Conservation (phyloP, 192 early-diverging fungal species). For the Podochytrium sp. region DNA sequence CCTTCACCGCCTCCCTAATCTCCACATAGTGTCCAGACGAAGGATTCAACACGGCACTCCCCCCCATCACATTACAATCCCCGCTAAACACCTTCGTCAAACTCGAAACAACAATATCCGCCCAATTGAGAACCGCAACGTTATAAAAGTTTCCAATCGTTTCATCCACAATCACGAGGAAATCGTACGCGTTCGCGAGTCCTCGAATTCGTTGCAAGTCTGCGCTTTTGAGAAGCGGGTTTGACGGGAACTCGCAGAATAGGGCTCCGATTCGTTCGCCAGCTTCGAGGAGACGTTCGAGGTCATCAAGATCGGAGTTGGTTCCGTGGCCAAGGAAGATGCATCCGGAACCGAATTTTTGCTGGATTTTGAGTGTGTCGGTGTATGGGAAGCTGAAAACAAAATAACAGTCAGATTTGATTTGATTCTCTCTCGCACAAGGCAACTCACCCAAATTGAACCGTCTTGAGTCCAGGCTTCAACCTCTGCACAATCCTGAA, state of each 20-base stretch:
- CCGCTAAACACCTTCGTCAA: slow-evolving; percentile 96
- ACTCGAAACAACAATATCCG: slow-evolving; percentile 88
- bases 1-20: slow-evolving; percentile 41
- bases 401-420: slow-evolving; percentile 15
- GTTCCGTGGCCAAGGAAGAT: slow-evolving; percentile 88
- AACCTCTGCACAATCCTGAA: slow-evolving; percentile 64
- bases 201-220: slow-evolving; percentile 73
- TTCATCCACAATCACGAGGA: slow-evolving; percentile 89
- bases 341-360: slow-evolving; percentile 92
- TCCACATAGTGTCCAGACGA: slow-evolving; percentile 55
- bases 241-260: slow-evolving; percentile 93
- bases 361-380: slow-evolving; percentile 94
- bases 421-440: background rate
- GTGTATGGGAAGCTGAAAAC: slow-evolving; percentile 82
- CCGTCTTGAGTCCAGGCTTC: slow-evolving; percentile 60
- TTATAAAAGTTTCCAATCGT: slow-evolving; percentile 96
- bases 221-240: slow-evolving; percentile 86
- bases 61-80: slow-evolving; percentile 97
- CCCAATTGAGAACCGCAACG: slow-evolving; percentile 74
- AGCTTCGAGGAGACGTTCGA: slow-evolving; percentile 66
- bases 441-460: slow-evolving; percentile 82
- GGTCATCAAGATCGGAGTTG: slow-evolving; percentile 68
- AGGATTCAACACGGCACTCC: slow-evolving; percentile 84
- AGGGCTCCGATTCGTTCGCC: slow-evolving; percentile 74
- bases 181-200: slow-evolving; percentile 76